Conservation (phyloP, 1,284 basidiomycete genomes). For the Trichosporon coremiiforme region DNA sequence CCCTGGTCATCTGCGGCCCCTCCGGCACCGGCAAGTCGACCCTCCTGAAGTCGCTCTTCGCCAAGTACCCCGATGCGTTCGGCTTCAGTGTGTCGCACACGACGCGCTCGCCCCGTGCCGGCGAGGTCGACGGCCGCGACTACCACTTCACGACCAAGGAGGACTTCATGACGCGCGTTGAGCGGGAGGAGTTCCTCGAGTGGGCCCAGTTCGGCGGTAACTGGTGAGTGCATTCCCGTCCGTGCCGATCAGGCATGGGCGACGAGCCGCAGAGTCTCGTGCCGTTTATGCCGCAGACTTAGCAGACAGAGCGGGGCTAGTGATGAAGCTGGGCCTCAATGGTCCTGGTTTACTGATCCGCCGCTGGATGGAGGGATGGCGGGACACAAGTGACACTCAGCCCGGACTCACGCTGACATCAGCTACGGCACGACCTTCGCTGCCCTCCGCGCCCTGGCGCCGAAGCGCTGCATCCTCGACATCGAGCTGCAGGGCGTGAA, state of each 20-base stretch:
- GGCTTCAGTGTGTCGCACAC: conserved; percentile 97
- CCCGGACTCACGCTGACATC: conserved; percentile 4
- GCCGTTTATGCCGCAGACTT: too few species aligned
- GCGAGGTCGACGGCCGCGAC: conserved; percentile 72
- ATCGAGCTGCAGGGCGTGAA: conserved; percentile 96
- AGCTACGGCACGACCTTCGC: conserved; percentile 83
- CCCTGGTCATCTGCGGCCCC: conserved; percentile 76
- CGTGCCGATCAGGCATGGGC: too few species aligned
- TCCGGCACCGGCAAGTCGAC: conserved; percentile 96
- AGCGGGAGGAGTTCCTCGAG: conserved; percentile 63
- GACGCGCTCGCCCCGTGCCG: conserved; percentile 79
- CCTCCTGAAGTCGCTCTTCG: conserved; percentile 80
- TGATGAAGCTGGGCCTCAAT: too few species aligned
- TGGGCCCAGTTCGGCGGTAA: conserved; percentile 83
- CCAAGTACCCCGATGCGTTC: conserved; percentile 79
- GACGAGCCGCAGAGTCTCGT: too few species aligned
- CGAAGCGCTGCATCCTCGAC: conserved; percentile 84
- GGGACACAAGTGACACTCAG: too few species aligned
- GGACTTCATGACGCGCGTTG: conserved; percentile 60
- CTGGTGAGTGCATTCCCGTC: conserved; percentile 59
- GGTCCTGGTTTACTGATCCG: too few species aligned
- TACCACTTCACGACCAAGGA: conserved; percentile 63
- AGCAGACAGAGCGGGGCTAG: too few species aligned
- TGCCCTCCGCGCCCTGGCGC: conserved; percentile 63
- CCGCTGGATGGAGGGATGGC: too few species aligned